These are phyloP conservation scores for Lepidium campestre DNA, from an alignment of 441 rosid genomes.

Conservation along the genomic window DNA sequence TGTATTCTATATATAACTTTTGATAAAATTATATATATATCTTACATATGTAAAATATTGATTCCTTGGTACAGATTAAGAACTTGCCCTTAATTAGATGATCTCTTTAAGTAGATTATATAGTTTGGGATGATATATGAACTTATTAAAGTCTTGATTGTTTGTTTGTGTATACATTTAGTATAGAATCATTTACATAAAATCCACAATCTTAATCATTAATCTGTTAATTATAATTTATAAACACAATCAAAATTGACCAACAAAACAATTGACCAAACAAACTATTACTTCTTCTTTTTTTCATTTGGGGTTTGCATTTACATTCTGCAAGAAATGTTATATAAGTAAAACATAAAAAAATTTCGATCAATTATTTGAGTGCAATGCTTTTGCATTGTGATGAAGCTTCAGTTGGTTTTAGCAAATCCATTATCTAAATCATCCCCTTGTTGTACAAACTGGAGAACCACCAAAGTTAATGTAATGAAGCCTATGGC, in stretches of 20 bases:
- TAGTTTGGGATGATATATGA: background rate
- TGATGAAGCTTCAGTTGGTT: background rate
- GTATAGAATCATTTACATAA: background rate
- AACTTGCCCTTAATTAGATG: background rate
- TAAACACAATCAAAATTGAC: too few species aligned
- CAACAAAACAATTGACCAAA: too few species aligned
- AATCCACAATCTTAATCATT: background rate
- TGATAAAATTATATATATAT: background rate
- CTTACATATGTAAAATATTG: conserved; percentile 1
- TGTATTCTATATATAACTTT: background rate
- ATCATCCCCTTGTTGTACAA: background rate
- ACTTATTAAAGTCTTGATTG: background rate
- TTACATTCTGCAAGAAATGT: too few species aligned
- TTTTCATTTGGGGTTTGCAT: too few species aligned
- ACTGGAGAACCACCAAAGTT: background rate
- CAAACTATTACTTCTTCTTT: background rate
- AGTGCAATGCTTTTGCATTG: conserved; percentile 3
- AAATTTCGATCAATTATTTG: too few species aligned
- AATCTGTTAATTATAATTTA: background rate
- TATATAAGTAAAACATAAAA: too few species aligned
- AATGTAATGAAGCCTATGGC: too few species aligned
- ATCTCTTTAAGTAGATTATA: background rate
- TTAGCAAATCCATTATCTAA: background rate
- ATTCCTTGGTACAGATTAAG: background rate
- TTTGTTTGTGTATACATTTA: background rate